A percentile compares a stretch with the other conserved stretches of the same genome.
Conservation (phyloP, 2,329 filamentous ascomycete species). For the Emericellopsis cladophorae region DNA sequence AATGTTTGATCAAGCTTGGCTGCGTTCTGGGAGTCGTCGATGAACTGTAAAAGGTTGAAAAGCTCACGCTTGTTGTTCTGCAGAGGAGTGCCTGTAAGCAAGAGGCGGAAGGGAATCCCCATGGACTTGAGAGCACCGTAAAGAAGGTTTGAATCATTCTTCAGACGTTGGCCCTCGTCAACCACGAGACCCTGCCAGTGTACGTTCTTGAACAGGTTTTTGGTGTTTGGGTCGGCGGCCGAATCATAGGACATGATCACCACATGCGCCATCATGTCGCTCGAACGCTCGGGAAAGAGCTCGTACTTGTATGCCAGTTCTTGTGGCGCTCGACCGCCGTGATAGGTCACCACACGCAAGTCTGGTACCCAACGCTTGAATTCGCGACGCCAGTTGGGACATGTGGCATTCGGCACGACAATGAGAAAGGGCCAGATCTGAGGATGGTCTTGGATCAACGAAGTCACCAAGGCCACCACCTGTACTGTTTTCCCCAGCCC, state of each 20-base stretch:
- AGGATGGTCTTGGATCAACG: constrained; percentile 53
- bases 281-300: constrained; percentile 57
- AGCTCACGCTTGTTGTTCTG: constrained; percentile 94
- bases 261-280: constrained; percentile 72
- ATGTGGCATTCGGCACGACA: constrained; percentile 89
- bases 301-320: constrained; percentile 72
- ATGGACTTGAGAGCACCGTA: constrained; percentile 64
- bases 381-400: constrained; percentile 94
- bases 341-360: constrained; percentile 83
- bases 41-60: constrained; percentile 93
- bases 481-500: constrained; percentile 96
- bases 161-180: constrained; percentile 89
- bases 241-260: constrained; percentile 94
- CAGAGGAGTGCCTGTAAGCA: constrained; percentile 83
- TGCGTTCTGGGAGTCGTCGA: constrained; percentile 62
- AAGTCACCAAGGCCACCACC: constrained; percentile 69
- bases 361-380: constrained; percentile 87
- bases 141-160: constrained; percentile 78
- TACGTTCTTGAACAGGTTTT: constrained; percentile 52
- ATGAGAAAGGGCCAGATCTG: constrained; percentile 85
- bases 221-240: constrained; percentile 59
- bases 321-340: constrained; percentile 64
- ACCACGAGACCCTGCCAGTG: constrained; percentile 83
- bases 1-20: constrained; percentile 64
- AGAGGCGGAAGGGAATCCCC: constrained; percentile 68